These are phyloP conservation scores for Ambrosiella beaveri DNA, from an alignment of 2,329 filamentous ascomycete species.

Conservation along the genomic window DNA sequence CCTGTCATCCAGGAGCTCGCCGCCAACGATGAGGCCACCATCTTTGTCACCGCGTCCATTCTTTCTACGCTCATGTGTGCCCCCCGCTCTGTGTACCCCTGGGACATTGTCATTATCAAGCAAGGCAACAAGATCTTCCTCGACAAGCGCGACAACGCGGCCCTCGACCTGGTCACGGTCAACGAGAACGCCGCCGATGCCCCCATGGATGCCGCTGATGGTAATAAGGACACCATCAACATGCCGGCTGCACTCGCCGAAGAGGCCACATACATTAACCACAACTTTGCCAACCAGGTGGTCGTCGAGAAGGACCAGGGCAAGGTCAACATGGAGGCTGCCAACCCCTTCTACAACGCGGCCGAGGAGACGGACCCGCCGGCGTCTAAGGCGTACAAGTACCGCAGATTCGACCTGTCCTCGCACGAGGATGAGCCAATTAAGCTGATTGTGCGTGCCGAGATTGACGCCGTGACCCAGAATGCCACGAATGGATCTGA, in stretches of 20 bases:
- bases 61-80: constrained; percentile 99
- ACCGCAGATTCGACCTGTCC: constrained; percentile 89
- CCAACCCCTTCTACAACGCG: constrained; percentile 95
- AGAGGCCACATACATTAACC: constrained; percentile 99
- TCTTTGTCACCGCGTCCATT: constrained; percentile 93
- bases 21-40: constrained; percentile 87
- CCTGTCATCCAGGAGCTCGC: constrained; percentile 93
- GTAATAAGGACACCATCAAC: constrained; percentile 89
- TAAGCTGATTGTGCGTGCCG: constrained; percentile 81
- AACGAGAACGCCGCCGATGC: constrained; percentile 97
- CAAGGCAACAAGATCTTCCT: constrained; percentile 96
- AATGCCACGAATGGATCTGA: constrained; percentile 84
- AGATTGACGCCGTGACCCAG: constrained; percentile 90
- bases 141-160: constrained; percentile 92
- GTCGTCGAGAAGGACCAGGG: constrained; percentile 63
- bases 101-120: constrained; percentile 89
- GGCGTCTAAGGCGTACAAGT: constrained; percentile 95
- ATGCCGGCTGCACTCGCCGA: constrained; percentile 82
- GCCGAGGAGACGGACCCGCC: constrained; percentile 84
- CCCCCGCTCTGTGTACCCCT: constrained; percentile 89
- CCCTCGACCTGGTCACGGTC: constrained; percentile 92
- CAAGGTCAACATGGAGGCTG: constrained; percentile 70
- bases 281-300: constrained; percentile 96
- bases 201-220: constrained; percentile 77
- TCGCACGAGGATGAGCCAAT: constrained; percentile 89